Evolutionary conservation across 345 rosid genomes (phyloP).

Genomic region (Rhodomyrtus tomentosa): DNA sequence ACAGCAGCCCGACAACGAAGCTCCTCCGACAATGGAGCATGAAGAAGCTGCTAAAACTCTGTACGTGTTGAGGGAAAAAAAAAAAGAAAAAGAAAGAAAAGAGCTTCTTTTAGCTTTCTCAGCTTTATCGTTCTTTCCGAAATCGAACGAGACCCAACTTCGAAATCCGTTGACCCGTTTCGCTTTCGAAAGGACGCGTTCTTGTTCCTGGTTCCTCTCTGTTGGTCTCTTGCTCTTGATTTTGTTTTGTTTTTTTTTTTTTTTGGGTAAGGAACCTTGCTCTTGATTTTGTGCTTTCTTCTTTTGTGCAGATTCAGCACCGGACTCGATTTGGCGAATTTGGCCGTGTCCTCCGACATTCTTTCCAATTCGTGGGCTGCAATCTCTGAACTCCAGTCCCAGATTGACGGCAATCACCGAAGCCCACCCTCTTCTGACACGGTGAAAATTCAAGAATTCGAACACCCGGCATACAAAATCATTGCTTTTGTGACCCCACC

Average conservation of each 20-base stretch:
- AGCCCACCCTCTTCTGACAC: neutral
- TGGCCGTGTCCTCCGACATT: conserved; percentile 35
- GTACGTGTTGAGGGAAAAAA: neutral
- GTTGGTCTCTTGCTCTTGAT: neutral
- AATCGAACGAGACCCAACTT: neutral
- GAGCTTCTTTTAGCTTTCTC: neutral
- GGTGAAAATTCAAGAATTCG: conserved; percentile 2
- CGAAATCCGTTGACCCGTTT: neutral
- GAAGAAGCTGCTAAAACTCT: neutral
- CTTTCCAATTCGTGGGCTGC: conserved; percentile 24
- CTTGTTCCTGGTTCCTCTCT: neutral
- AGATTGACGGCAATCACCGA: neutral
- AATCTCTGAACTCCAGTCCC: conserved; percentile 11
- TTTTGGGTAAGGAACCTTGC: neutral
- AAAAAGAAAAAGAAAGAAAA: neutral
- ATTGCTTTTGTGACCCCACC: conserved; percentile 34
- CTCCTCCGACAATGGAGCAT: neutral
- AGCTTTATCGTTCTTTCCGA: neutral
- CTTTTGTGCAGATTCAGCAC: conserved; percentile 16
- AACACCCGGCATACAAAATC: conserved; percentile 1
- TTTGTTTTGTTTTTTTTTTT: neutral
- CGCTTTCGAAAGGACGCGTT: neutral
- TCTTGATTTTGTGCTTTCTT: neutral
- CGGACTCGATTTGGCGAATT: conserved; percentile 29
- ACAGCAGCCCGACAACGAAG: neutral